A percentile compares a stretch with the other conserved stretches of the same genome.
Conservation (phyloP, 1,284 basidiomycete species). For the Tilletia setariae region DNA sequence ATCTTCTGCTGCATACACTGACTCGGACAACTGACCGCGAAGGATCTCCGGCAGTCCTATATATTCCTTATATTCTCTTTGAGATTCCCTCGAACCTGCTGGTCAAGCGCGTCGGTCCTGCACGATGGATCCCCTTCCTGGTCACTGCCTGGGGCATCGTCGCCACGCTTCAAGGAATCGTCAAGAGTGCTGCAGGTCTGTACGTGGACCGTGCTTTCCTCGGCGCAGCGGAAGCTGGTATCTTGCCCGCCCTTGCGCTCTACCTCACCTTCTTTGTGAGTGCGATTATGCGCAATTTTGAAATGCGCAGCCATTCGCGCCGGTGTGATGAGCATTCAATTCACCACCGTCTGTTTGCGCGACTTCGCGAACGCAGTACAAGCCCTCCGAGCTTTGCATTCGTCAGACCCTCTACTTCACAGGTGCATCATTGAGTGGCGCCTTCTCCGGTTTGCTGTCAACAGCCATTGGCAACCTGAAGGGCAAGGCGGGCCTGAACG, state of each 20-base stretch:
- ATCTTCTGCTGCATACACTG: no score
- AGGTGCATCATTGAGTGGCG: conserved; percentile 41
- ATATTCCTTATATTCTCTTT: conserved; percentile 26
- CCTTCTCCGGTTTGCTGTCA: conserved; percentile 46
- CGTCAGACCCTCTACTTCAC: conserved; percentile 49
- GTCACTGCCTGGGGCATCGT: conserved; percentile 41
- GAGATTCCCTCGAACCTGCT: conserved; percentile 19
- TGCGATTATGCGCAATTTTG: neutral
- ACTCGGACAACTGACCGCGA: conserved; percentile 1
- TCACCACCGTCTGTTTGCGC: neutral
- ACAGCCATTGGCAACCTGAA: conserved; percentile 38
- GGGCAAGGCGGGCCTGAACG: conserved; percentile 20
- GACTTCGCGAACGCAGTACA: conserved; percentile 24
- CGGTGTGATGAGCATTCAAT: no score
- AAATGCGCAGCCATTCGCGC: neutral
- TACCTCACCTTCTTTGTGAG: conserved; percentile 42
- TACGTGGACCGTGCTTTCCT: conserved; percentile 46
- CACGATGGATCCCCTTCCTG: conserved; percentile 41
- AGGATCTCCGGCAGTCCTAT: conserved; percentile 28
- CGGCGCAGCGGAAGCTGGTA: conserved; percentile 38
- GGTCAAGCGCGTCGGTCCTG: conserved; percentile 31
- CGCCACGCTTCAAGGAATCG: conserved; percentile 40
- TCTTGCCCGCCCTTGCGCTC: conserved; percentile 29
- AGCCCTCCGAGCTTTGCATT: conserved; percentile 40
- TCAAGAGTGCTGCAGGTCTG: conserved; percentile 36